Evolutionary conservation across 345 rosid species (phyloP), one percentile per base, ranked within the genome.

Genomic region (Ceriops decandra): DNA sequence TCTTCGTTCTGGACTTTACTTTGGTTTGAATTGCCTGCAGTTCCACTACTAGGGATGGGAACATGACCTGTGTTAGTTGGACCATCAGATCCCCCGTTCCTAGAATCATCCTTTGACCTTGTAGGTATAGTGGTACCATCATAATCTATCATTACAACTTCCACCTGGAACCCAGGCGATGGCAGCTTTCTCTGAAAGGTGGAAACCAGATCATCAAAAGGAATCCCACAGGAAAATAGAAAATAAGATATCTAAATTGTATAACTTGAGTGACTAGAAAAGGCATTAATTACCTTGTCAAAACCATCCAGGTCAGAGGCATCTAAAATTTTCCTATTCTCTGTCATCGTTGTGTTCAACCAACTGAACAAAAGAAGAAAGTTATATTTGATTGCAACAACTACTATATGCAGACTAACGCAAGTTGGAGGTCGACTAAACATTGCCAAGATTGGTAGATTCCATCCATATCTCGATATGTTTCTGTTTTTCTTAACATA

Each of bases 101-200:
- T 8, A 19, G 71, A 61, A 54, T 67, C 38, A 49, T 31, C 51
- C 24, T 71, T 67, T 17, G 76, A 62, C 64, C 61, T 67, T 30
- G 57, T 38, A 9, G 63, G 32, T 36, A 62, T 32, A 31, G 80
- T 46, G 31, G 80, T 67, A n/a, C 72, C 75, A 67, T 76, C 69
- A 17, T 57, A 49, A 53, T 76, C 80, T 46, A 76, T 67, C 76
- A 70, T 76, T 66, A 71, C 92, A 15, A 93, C 74, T 82, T 93
- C 98, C 33, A 91, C 86, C 72, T 86, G 89, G 81, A 91, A 91
- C 20, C 96, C 98, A 4, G 96, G 95, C 16, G 91, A 87, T 32
- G 97, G 96, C 53, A 91, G 70, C 77, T 86, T 93, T 74, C 93
- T 84, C 97, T 91, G 82, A 79, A 62, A 60, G 15, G 20, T 33